These are phyloP conservation scores for Mycena albidolilacea DNA, from an alignment of 768 basidiomycete species.

Conservation along the genomic window DNA sequence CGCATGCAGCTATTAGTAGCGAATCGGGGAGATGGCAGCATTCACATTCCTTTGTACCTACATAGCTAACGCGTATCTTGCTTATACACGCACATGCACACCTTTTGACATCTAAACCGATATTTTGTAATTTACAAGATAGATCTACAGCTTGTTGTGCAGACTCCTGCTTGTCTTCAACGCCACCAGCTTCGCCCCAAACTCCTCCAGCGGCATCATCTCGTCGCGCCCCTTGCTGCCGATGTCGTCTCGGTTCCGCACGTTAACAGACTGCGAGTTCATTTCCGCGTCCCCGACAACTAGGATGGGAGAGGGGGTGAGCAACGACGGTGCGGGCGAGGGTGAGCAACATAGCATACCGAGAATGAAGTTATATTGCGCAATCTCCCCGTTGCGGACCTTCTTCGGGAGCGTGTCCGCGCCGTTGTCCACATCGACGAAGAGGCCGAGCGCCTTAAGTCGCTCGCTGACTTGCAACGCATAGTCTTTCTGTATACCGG, in stretches of 20 bases:
- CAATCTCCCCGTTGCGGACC: conserved; percentile 96
- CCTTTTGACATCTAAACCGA: background rate
- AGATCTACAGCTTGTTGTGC: conserved; percentile 57
- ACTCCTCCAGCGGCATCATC: conserved; percentile 79
- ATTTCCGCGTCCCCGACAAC: conserved; percentile 97
- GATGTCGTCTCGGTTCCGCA: conserved; percentile 95
- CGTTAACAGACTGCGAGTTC: conserved; percentile 89
- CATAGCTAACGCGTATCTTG: background rate
- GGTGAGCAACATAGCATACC: conserved; percentile 65
- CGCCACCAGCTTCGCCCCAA: conserved; percentile 76
- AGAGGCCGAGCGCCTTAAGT: conserved; percentile 80
- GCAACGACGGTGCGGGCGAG: background rate
- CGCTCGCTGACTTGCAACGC: conserved; percentile 84
- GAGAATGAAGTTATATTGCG: conserved; percentile 98
- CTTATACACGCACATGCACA: background rate
- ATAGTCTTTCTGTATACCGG: conserved; percentile 81
- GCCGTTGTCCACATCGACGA: conserved; percentile 93
- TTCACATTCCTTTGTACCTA: background rate
- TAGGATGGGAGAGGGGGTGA: conserved; percentile 48
- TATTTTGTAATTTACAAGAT: conserved; percentile 3
- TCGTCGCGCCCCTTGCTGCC: conserved; percentile 88
- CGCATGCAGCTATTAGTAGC: background rate
- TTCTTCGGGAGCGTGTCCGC: conserved; percentile 96
- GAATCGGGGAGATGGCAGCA: conserved; percentile 14
- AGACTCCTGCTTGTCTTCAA: conserved; percentile 72